Conservation (phyloP, 352 stramenopile species). For the Pythium dissotocum region DNA sequence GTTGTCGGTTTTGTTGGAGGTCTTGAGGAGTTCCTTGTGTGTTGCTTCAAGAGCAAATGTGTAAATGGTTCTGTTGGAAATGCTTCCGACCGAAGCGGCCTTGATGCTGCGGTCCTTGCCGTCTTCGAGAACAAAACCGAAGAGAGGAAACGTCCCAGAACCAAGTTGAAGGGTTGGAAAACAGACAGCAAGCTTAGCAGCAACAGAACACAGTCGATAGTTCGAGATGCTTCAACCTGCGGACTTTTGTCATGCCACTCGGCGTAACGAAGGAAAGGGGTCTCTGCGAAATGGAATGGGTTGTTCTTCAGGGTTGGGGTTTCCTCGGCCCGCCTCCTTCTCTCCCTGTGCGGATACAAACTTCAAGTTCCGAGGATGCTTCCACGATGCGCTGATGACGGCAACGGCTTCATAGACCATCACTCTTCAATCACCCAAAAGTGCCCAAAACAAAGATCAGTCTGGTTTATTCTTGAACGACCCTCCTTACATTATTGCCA, state of each 20-base stretch:
- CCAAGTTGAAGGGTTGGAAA: slow-evolving; percentile 21
- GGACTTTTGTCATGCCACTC: neutral
- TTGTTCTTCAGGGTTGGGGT: slow-evolving; percentile 12
- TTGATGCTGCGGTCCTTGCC: neutral
- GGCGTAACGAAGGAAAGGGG: neutral
- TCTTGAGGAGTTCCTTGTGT: slow-evolving; percentile 3
- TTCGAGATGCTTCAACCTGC: neutral
- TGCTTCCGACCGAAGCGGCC: neutral
- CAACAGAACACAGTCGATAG: slow-evolving; percentile 3
- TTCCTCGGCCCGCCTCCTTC: neutral
- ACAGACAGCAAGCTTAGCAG: slow-evolving; percentile 4
- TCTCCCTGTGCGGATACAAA: slow-evolving; percentile 24
- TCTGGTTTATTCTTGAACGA: slow-evolving; percentile 10
- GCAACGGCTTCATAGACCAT: slow-evolving; percentile 15
- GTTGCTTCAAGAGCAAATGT: slow-evolving; percentile 19
- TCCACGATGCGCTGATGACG: neutral
- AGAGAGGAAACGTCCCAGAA: slow-evolving; percentile 3
- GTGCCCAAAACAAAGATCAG: slow-evolving; percentile 12
- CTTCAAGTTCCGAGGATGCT: slow-evolving; percentile 23
- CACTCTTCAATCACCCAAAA: slow-evolving; percentile 15
- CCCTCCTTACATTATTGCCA: neutral
- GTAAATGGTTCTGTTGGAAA: slow-evolving; percentile 9
- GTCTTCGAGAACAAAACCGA: slow-evolving; percentile 12
- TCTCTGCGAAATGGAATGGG: slow-evolving; percentile 16
- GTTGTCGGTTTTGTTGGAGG: neutral